phyloP scores from a whole-genome alignment of 78 protist species.

The Planoprotostelium fungivorum region DNA sequence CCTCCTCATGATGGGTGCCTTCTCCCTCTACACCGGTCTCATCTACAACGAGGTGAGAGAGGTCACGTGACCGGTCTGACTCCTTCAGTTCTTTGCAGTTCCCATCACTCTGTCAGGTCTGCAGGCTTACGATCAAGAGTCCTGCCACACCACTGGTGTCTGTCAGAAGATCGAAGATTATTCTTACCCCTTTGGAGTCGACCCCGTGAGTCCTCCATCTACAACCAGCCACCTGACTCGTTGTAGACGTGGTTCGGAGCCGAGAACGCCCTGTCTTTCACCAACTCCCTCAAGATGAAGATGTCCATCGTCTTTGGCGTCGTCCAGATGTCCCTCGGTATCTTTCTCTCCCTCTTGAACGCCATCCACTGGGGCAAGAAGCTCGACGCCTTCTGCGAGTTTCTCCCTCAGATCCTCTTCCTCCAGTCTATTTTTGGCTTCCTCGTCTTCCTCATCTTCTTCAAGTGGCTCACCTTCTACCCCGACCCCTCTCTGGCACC shows the following conservation, averaged over 20 bases:
- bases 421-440: conserved; percentile 95
- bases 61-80: not conserved
- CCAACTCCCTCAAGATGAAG: conserved; percentile 99
- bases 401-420: conserved; percentile 95
- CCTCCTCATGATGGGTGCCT: conserved; percentile 94
- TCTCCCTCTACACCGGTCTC: conserved; percentile 94
- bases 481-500: conserved; percentile 20
- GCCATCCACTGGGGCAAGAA: conserved; percentile 53
- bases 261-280: conserved; percentile 84
- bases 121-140: not conserved
- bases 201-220: conserved; percentile 68
- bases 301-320: conserved; percentile 95
- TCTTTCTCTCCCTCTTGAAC: conserved; percentile 80
- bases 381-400: conserved; percentile 66
- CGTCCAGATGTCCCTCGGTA: conserved; percentile 93
- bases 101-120: not conserved
- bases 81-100: not conserved
- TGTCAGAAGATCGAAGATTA: not conserved
- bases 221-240: not conserved
- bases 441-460: conserved; percentile 49
- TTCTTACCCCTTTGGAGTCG: conserved; percentile 88
- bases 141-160: not conserved
- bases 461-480: conserved; percentile 48
- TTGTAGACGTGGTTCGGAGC: conserved; percentile 52
- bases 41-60: conserved; percentile 93